Percentiles rank a stretch among this genome's conserved stretches.
Conservation (phyloP, 495 filamentous ascomycete genomes). For the Pyronema domesticum region DNA sequence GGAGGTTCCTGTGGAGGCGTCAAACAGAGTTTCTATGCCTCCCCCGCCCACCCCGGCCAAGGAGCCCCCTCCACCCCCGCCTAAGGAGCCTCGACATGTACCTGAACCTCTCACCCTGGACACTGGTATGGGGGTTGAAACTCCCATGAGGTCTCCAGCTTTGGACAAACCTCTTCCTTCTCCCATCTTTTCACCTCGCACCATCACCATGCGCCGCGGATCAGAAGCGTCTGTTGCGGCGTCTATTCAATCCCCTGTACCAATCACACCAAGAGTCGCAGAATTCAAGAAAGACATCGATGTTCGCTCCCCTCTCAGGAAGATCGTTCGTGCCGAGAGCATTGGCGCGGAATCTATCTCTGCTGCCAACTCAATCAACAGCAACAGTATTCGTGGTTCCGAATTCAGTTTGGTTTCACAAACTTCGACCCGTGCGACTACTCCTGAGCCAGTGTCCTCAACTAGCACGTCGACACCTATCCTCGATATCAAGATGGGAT, state of each 20-base stretch:
- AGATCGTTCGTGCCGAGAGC: conserved; percentile 28
- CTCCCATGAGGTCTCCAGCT: too few species aligned
- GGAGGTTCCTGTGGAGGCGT: too few species aligned
- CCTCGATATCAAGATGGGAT: conserved; percentile 14
- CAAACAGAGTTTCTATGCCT: conserved; percentile 15
- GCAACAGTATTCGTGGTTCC: conserved; percentile 57
- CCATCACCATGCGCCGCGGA: too few species aligned
- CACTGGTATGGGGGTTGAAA: too few species aligned
- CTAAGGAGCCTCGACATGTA: conserved; percentile 15
- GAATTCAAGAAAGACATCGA: conserved; percentile 13
- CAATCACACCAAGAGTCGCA: too few species aligned
- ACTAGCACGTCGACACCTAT: conserved; percentile 19
- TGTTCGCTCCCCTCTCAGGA: conserved; percentile 6
- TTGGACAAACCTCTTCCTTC: too few species aligned
- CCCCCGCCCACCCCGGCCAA: conserved; percentile 24
- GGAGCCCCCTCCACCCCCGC: conserved; percentile 19
- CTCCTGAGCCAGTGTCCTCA: conserved; percentile 42
- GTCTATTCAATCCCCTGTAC: too few species aligned
- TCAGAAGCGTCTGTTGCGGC: too few species aligned
- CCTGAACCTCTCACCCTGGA: neutral
- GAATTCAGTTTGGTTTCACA: conserved; percentile 65
- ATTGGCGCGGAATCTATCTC: conserved; percentile 35
- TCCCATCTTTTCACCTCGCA: too few species aligned
- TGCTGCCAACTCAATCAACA: conserved; percentile 54
- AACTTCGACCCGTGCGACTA: conserved; percentile 76